These are phyloP conservation scores for Chrysanthemum makinoi DNA, from an alignment of 129 eudicot species.

Conservation along the genomic window DNA sequence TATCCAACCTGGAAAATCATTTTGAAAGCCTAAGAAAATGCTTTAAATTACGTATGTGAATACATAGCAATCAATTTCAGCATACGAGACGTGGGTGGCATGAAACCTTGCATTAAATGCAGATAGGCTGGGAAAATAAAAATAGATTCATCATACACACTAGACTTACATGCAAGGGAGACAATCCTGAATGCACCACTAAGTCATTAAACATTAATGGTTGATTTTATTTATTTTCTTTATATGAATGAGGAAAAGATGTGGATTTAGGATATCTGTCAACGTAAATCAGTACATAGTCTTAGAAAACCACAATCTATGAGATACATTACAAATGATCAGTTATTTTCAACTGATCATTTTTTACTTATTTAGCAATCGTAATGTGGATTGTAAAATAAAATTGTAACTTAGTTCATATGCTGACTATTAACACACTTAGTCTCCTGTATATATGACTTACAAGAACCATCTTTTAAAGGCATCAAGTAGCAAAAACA, in stretches of 20 bases:
- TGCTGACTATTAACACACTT: too few relatives aligned
- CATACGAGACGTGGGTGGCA: too few relatives aligned
- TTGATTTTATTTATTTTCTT: neutral
- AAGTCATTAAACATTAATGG: too few relatives aligned
- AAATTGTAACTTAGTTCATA: too few relatives aligned
- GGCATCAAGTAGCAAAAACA: slow-evolving; percentile 11
- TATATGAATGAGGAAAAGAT: neutral
- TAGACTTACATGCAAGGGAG: too few relatives aligned
- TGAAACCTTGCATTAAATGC: too few relatives aligned
- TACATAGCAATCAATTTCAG: neutral
- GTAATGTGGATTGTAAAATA: too few relatives aligned
- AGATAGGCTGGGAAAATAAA: too few relatives aligned
- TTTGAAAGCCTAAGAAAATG: slow-evolving; percentile 11
- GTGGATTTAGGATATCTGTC: slow-evolving; percentile 4
- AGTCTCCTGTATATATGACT: neutral
- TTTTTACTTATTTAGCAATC: neutral
- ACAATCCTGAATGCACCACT: too few relatives aligned
- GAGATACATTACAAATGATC: neutral
- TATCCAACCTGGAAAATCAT: slow-evolving; percentile 82
- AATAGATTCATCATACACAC: too few relatives aligned
- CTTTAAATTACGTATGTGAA: neutral
- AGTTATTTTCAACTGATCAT: neutral
- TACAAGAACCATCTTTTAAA: neutral
- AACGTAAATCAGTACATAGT: neutral
- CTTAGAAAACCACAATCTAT: neutral